These are phyloP conservation scores for Amniculicola lignicola DNA, from an alignment of 495 filamentous ascomycete genomes.

Conservation along the genomic window DNA sequence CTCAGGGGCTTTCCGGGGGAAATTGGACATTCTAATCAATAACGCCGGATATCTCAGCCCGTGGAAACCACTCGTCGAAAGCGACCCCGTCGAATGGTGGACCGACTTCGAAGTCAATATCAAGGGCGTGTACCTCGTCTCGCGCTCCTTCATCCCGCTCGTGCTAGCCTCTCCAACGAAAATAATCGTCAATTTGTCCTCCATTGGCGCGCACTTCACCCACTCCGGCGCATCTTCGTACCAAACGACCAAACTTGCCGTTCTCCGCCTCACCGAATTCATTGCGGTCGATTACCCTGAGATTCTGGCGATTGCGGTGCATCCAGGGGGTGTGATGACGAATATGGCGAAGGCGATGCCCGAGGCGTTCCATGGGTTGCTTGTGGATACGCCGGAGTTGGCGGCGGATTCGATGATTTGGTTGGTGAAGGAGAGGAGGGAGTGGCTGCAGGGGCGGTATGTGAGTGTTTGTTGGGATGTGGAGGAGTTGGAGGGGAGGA, in stretches of 20 bases:
- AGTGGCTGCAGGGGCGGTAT: slow-evolving; percentile 28
- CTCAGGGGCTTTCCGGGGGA: slow-evolving; percentile 37
- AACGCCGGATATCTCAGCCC: slow-evolving; percentile 50
- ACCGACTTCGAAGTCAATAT: slow-evolving; percentile 48
- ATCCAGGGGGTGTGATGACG: slow-evolving; percentile 17
- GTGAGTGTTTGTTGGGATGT: slow-evolving; percentile 24
- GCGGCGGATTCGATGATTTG: slow-evolving; percentile 20
- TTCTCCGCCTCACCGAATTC: slow-evolving; percentile 11
- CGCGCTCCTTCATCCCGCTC: slow-evolving; percentile 47
- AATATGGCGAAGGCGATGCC: slow-evolving; percentile 6
- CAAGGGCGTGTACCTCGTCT: slow-evolving; percentile 47
- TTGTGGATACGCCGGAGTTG: slow-evolving; percentile 11
- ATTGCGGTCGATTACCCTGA: slow-evolving; percentile 6
- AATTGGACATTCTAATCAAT: slow-evolving; percentile 54
- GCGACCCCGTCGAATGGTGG: slow-evolving; percentile 50
- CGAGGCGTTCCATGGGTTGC: neutral
- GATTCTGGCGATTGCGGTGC: slow-evolving; percentile 7
- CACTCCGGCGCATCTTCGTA: slow-evolving; percentile 31
- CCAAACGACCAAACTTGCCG: slow-evolving; percentile 7
- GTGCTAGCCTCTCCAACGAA: slow-evolving; percentile 44
- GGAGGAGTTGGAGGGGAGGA: slow-evolving; percentile 21
- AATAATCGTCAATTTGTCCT: slow-evolving; percentile 49
- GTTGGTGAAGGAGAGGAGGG: slow-evolving; percentile 18
- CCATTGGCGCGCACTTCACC: slow-evolving; percentile 44
- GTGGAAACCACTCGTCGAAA: slow-evolving; percentile 43